Percentiles rank a stretch among this genome's conserved stretches.
phyloP scores from a whole-genome alignment of 192 early-diverging fungal genomes.

The Pilaira anomala region DNA sequence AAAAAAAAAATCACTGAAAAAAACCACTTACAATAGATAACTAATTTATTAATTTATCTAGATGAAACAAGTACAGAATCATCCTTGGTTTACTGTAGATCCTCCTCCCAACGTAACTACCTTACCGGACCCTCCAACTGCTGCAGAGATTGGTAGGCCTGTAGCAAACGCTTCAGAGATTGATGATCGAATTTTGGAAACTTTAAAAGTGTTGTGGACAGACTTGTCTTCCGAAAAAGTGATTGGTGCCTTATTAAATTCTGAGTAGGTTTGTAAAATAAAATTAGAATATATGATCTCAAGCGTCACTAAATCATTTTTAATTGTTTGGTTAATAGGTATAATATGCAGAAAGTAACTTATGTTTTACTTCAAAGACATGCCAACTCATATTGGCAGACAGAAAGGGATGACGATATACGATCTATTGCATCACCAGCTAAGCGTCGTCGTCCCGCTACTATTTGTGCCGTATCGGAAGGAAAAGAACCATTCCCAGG shows the following conservation, averaged over 20 bases:
- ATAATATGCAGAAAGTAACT: constrained; percentile 40
- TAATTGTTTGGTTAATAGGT: constrained; percentile 14
- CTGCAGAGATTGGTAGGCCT: constrained; percentile 20
- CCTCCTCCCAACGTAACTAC: constrained; percentile 6
- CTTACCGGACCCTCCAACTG: constrained; percentile 29
- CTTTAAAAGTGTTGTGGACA: constrained; percentile 32
- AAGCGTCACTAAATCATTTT: neutral
- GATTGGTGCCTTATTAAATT: constrained; percentile 23
- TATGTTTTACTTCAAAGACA: constrained; percentile 33
- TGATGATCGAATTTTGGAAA: constrained; percentile 33
- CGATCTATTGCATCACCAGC: constrained; percentile 25
- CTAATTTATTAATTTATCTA: constrained; percentile 17
- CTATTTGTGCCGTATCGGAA: constrained; percentile 31
- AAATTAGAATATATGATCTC: neutral
- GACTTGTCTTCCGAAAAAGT: constrained; percentile 27
- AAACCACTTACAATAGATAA: neutral
- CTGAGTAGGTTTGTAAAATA: constrained; percentile 22
- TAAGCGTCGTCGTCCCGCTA: constrained; percentile 30
- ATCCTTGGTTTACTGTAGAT: constrained; percentile 55
- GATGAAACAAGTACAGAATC: constrained; percentile 54
- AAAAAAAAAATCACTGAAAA: neutral
- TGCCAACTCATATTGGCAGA: constrained; percentile 32
- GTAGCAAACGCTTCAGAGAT: constrained; percentile 17
- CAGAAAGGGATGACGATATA: constrained; percentile 18
- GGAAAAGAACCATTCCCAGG: constrained; percentile 24